Conservation (phyloP, 2,329 filamentous ascomycete genomes). For the Lizonia empirigonia region DNA sequence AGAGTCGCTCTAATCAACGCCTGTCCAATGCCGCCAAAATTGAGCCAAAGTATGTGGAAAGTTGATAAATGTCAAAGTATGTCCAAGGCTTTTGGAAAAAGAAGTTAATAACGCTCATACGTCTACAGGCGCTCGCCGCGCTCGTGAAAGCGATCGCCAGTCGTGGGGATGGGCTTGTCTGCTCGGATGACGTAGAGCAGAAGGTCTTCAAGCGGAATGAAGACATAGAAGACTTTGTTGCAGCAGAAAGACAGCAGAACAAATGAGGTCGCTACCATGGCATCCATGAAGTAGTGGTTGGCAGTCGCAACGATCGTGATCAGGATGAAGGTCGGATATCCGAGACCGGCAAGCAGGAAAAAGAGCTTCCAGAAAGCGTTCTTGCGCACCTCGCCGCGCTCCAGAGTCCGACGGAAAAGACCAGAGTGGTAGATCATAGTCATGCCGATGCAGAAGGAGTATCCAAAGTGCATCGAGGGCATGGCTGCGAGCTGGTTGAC, state of each 20-base stretch:
- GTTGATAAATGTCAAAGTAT: not conserved
- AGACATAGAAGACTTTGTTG: constrained; percentile 58
- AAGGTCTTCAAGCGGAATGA: constrained; percentile 59
- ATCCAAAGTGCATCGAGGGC: constrained; percentile 61
- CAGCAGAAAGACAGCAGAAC: constrained; percentile 55
- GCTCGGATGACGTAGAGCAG: constrained; percentile 56
- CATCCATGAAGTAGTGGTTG: constrained; percentile 66
- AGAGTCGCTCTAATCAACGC: constrained; percentile 14
- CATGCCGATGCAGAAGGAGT: constrained; percentile 59
- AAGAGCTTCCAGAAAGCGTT: constrained; percentile 50
- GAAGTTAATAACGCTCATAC: not conserved
- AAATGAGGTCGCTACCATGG: constrained; percentile 56
- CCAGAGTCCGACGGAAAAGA: constrained; percentile 51
- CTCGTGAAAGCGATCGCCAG: constrained; percentile 54
- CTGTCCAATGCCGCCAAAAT: constrained; percentile 12
- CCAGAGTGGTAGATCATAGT: constrained; percentile 61
- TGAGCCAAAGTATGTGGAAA: constrained; percentile 1
- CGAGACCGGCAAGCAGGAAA: constrained; percentile 55
- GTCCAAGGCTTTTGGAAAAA: not conserved
- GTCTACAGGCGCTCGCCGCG: constrained; percentile 40
- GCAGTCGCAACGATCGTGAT: constrained; percentile 66
- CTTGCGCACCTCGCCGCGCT: constrained; percentile 52
- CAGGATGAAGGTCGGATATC: constrained; percentile 61
- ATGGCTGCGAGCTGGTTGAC: constrained; percentile 56
- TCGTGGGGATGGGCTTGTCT: constrained; percentile 62